phyloP scores from a whole-genome alignment of 2,329 filamentous ascomycete species.

The Penicillium vulpinum region DNA sequence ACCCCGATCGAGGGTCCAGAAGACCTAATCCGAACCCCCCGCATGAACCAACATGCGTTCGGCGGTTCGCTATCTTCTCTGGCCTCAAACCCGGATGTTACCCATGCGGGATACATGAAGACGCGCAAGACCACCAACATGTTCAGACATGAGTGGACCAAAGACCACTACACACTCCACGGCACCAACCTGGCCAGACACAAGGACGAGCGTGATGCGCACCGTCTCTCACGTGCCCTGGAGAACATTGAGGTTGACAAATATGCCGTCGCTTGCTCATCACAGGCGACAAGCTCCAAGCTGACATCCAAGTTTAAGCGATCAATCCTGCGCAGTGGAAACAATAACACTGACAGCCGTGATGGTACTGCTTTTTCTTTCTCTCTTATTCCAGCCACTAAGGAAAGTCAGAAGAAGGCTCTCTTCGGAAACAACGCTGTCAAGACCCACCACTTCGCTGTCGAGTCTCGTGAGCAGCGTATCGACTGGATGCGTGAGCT shows the following conservation, averaged over 20 bases:
- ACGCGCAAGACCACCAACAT: conserved; percentile 83
- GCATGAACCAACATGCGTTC: neutral
- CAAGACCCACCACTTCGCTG: conserved; percentile 86
- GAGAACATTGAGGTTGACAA: conserved; percentile 31
- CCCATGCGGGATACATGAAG: conserved; percentile 86
- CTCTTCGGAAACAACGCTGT: conserved; percentile 59
- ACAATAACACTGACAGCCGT: conserved; percentile 41
- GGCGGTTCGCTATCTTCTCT: neutral
- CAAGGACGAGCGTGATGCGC: conserved; percentile 25
- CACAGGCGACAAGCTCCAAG: conserved; percentile 72
- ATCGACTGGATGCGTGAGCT: conserved; percentile 76
- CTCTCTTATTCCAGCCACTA: conserved; percentile 45
- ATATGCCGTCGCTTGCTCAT: conserved; percentile 60
- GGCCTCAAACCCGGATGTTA: conserved; percentile 47
- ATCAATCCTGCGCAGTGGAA: conserved; percentile 66
- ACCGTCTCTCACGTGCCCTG: conserved; percentile 24
- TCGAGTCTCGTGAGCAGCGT: conserved; percentile 79
- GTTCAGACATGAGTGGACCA: conserved; percentile 89
- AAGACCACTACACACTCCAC: conserved; percentile 85
- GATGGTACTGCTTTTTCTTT: conserved; percentile 43
- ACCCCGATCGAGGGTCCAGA: conserved; percentile 1
- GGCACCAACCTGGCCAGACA: conserved; percentile 61
- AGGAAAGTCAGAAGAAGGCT: conserved; percentile 42
- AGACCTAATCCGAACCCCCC: conserved; percentile 1
- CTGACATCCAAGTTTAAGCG: conserved; percentile 80